These are phyloP conservation scores for Teunomyces funiuensis DNA, from an alignment of 805 yeast species.

Conservation along the genomic window DNA sequence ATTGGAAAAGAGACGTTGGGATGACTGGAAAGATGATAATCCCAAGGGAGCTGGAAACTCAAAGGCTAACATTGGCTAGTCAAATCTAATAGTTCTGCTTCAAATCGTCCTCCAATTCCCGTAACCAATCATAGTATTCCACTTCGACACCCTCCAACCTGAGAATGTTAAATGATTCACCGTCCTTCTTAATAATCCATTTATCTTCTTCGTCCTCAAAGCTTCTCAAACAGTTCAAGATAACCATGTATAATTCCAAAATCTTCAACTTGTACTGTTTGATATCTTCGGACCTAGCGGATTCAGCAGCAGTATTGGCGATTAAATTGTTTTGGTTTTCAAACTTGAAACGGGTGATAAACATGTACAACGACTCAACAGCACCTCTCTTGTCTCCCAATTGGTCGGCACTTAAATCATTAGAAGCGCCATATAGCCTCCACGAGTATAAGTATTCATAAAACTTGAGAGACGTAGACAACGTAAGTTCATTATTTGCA, in stretches of 20 bases:
- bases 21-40: slow-evolving; percentile 83
- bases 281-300: slow-evolving; percentile 19
- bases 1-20: slow-evolving; percentile 83
- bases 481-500: slow-evolving; percentile 31
- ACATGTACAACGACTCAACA: slow-evolving; percentile 37
- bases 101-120: slow-evolving; percentile 28
- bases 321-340: slow-evolving; percentile 20
- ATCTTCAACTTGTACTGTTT: slow-evolving; percentile 38
- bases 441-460: slow-evolving; percentile 42
- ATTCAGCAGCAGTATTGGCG: slow-evolving; percentile 7
- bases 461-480: slow-evolving; percentile 30
- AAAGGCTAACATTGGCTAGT: slow-evolving; percentile 41
- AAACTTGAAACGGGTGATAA: slow-evolving; percentile 33
- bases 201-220: slow-evolving; percentile 34
- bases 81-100: slow-evolving; percentile 2
- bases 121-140: slow-evolving; percentile 39
- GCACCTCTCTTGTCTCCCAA: slow-evolving; percentile 45
- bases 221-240: slow-evolving; percentile 37
- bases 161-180: slow-evolving; percentile 18
- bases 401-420: slow-evolving; percentile 10
- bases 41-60: slow-evolving; percentile 92
- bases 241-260: slow-evolving; percentile 42
- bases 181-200: slow-evolving; percentile 33
- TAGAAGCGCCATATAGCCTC: slow-evolving; percentile 34
- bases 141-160: slow-evolving; percentile 28